Conservation (phyloP, 108 stramenopile species). For the Aurantiochytrium sp. region DNA sequence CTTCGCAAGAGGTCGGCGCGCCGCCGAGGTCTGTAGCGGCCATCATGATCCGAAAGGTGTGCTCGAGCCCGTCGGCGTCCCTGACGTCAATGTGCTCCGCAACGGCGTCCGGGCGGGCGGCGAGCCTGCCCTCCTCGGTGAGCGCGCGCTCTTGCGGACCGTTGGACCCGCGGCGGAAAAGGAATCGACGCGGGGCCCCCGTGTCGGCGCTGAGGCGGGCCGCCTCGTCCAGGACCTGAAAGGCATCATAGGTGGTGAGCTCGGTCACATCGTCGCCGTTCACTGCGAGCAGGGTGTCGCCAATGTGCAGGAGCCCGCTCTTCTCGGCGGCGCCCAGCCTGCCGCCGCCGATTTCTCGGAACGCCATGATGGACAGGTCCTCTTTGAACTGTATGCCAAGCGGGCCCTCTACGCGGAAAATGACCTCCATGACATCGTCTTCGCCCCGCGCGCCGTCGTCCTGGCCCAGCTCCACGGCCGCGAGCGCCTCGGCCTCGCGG, state of each 20-base stretch:
- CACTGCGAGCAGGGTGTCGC: neutral
- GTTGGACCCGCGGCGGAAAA: neutral
- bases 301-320: neutral
- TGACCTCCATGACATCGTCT: neutral
- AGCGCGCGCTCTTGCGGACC: neutral
- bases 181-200: neutral
- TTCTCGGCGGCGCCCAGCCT: neutral
- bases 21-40: neutral
- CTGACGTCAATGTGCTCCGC: neutral
- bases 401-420: neutral
- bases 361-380: conserved; percentile 7
- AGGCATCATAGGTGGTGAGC: neutral
- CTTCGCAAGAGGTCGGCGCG: neutral
- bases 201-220: neutral
- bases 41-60: neutral
- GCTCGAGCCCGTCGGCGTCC: neutral
- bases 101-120: neutral
- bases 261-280: neutral
- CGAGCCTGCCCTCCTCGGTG: neutral
- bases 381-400: conserved; percentile 16
- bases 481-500: too few relatives aligned
- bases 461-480: too few relatives aligned
- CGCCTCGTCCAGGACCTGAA: neutral
- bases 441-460: too few relatives aligned
- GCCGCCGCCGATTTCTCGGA: neutral